A percentile compares a stretch with the other conserved stretches of the same genome.
Evolutionary conservation across 257 asterid species (phyloP).

Genomic region (Echium plantagineum): DNA sequence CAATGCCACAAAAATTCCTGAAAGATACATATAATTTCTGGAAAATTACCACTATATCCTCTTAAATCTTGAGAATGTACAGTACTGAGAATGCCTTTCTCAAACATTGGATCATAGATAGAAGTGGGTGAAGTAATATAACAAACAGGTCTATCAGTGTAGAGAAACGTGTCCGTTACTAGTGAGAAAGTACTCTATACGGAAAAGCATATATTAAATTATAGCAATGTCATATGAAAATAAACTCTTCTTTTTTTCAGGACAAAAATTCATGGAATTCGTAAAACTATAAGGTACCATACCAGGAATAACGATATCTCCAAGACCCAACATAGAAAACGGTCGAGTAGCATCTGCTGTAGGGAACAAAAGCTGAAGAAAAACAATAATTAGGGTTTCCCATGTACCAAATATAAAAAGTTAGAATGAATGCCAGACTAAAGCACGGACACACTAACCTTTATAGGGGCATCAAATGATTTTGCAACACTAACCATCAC

Average conservation of each 20-base stretch:
- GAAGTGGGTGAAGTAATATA: background rate
- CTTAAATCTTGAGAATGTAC: background rate
- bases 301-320: constrained; percentile 98
- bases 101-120: no score
- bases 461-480: constrained; percentile 94
- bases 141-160: no score
- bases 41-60: no score
- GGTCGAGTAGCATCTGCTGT: constrained; percentile 77
- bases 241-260: background rate
- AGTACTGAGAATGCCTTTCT: background rate
- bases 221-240: background rate
- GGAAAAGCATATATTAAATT: no score
- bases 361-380: constrained; percentile 87
- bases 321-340: constrained; percentile 97
- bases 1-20: constrained; percentile 97
- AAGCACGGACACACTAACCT: constrained; percentile 34
- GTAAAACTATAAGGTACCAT: background rate
- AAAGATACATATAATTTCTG: constrained; percentile 3
- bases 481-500: constrained; percentile 98
- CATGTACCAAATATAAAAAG: background rate
- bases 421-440: background rate
- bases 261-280: background rate
- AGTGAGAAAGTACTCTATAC: no score
- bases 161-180: no score
- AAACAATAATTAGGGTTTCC: background rate